Base-by-base conservation (phyloP, 306 rosid species). In the Fragaria ananassa region DNA sequence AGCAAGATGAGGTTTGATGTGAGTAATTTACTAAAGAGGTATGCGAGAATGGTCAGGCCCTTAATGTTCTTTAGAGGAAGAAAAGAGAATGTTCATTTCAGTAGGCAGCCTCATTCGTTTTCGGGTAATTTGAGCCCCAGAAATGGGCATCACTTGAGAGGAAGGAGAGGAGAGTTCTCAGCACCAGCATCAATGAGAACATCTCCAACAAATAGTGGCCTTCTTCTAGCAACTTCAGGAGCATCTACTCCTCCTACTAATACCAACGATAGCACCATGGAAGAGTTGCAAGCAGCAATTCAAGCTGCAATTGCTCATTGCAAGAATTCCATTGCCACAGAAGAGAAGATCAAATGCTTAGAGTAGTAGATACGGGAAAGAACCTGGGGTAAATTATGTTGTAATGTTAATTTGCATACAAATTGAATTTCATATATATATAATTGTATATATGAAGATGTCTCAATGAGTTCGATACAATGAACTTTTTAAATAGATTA, bases 291-390 rank as follows among this genome's bases (percentile, higher is more conserved):
- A 53, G 92, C 99, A 2, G 99, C 99, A 10, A 92, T 95, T 87
- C 99, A 95, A 87, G 96, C 97, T 74, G 99, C 99, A 37, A 96
- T 96, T 85, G 97, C 99, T 80, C 98, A 96, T 81, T 96, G 99
- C 84, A 96, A 96, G 89, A 92, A 86, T 72, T 96, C 99, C 61
- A 85, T 86, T 78, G 85, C 95, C 19, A 81, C 86, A 50, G 93
- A 87, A 74, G 95, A 91, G 27, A 85, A 80, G 77, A 76, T 80
- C 86, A 82, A 78, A 82, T 78, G 83, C 79, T 75, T 76, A 65
- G 54, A 68, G 21, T 73, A 73, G 50, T 72, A 72, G 68, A 39
- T 72, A 72, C 8, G 54, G 54, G 29, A 6, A 56, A 29, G 39
- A 35, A 66, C 12, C 44, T 19, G 31, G 41, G 42, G 68, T 45